Base-by-base conservation (phyloP, 805 yeast genomes). In the Spathaspora girioi region DNA sequence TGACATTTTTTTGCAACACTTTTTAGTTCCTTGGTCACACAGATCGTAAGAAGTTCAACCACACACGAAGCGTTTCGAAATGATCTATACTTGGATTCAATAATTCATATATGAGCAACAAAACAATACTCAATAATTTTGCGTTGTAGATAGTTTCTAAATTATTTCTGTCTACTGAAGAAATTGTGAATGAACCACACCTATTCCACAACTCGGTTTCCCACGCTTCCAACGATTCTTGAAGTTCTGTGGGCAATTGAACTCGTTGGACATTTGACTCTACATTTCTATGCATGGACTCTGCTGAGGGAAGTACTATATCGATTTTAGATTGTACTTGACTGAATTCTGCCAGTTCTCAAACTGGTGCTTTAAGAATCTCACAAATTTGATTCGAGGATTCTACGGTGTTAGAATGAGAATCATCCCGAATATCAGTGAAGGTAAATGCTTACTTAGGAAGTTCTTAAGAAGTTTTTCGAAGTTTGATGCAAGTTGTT, bases 161-260 rank as follows among this genome's bases (percentile, higher is more conserved):
- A 5, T 31, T 14, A 11, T 32, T 18, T 12, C 19, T 18, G 17
- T 9, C 2, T 3, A 31, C 6, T 2, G 15, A 8, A 10, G 40
- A 7, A 23, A 23, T 23, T 18, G 47, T 31, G 10, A 35, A 18
- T 14, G n/a, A 19, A n/a, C 40, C 9, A 38, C 50, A 12, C 5
- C 18, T n/a, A 45, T 48, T 48, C 50, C 50, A 48, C 5, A 31
- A 9, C 14, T 48, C 18, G 19, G 50, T 38, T 3, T 44, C 49
- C n/a, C 26, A 18, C 5, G 43, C 31, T 27, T 43, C 47, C 19
- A 48, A 29, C 11, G 17, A 17, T 10, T 48, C 50, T 26, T 29
- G 45, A 19, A 45, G 17, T 7, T 45, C 47, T 14, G 41, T 18
- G 4, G 47, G 38, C 14, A 45, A 15, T 20, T 38, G 31, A 43